Percentiles rank a stretch among this genome's conserved stretches.
Conservation (phyloP, 2,329 filamentous ascomycete genomes). For the Tolypocladium amazonense region DNA sequence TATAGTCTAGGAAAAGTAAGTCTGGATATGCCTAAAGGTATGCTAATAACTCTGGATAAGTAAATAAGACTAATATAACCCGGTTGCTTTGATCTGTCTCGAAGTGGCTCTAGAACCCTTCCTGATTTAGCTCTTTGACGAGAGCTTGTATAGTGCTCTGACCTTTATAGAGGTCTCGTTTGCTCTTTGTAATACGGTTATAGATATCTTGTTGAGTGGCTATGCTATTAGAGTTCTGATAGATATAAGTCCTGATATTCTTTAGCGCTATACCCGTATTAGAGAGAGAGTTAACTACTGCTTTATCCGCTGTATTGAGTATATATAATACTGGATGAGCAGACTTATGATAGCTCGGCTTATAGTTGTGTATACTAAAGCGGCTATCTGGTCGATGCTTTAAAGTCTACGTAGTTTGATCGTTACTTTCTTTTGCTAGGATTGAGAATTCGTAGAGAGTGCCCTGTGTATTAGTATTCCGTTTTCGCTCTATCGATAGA, state of each 20-base stretch:
- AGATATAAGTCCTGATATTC: conserved; percentile 8
- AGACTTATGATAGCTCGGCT: background rate
- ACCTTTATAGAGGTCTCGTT: conserved; percentile 5
- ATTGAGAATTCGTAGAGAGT: background rate
- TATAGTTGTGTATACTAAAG: conserved; percentile 3
- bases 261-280: conserved; percentile 2
- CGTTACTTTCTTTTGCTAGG: background rate
- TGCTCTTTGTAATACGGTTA: conserved; percentile 8
- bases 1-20: too few relatives aligned
- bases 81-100: too few relatives aligned
- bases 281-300: background rate
- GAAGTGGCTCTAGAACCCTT: conserved; percentile 9
- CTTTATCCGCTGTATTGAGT: background rate
- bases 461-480: background rate
- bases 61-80: too few relatives aligned
- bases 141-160: conserved; percentile 8
- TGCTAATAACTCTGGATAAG: too few relatives aligned
- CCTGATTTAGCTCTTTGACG: conserved; percentile 7
- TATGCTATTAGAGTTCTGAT: conserved; percentile 3
- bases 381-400: conserved; percentile 2
- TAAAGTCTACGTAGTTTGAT: background rate
- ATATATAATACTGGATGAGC: conserved; percentile 1
- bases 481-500: background rate
- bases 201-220: conserved; percentile 12
- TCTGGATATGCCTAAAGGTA: too few relatives aligned